phyloP scores from a whole-genome alignment of 2,329 filamentous ascomycete species.

The Aciculosporium take region DNA sequence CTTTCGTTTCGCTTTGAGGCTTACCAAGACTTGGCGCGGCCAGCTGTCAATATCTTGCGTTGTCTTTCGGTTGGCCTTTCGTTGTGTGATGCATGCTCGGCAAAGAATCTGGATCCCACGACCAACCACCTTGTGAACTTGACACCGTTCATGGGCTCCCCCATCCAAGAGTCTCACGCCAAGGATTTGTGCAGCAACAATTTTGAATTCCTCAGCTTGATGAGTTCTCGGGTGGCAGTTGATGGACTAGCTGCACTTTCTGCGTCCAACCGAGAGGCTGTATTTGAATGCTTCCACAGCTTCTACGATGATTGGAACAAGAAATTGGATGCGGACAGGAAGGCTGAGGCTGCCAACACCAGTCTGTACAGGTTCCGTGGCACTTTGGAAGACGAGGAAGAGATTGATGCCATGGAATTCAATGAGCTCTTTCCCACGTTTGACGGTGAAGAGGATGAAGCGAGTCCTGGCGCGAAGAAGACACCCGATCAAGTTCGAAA shows the following conservation, averaged over 20 bases:
- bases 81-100: conserved; percentile 34
- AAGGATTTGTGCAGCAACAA: conserved; percentile 12
- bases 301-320: conserved; percentile 73
- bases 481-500: conserved; percentile 31
- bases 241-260: conserved; percentile 31
- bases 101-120: conserved; percentile 24
- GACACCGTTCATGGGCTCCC: conserved; percentile 43
- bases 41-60: conserved; percentile 64
- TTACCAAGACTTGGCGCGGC: conserved; percentile 75
- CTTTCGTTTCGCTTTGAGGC: conserved; percentile 56
- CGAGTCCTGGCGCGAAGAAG: conserved; percentile 18
- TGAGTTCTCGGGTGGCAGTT: conserved; percentile 25
- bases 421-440: conserved; percentile 71
- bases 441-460: conserved; percentile 26
- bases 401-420: conserved; percentile 60
- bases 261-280: conserved; percentile 30
- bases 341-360: conserved; percentile 55
- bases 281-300: conserved; percentile 53
- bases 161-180: conserved; percentile 15
- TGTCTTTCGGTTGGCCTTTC: conserved; percentile 65
- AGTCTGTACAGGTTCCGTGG: conserved; percentile 78
- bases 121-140: conserved; percentile 27
- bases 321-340: conserved; percentile 61
- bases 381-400: conserved; percentile 60
- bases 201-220: conserved; percentile 30